Percentiles rank a stretch among this genome's conserved stretches.
Evolutionary conservation across 352 stramenopile species (phyloP).

Genomic region (Phytophthora hibernalis): DNA sequence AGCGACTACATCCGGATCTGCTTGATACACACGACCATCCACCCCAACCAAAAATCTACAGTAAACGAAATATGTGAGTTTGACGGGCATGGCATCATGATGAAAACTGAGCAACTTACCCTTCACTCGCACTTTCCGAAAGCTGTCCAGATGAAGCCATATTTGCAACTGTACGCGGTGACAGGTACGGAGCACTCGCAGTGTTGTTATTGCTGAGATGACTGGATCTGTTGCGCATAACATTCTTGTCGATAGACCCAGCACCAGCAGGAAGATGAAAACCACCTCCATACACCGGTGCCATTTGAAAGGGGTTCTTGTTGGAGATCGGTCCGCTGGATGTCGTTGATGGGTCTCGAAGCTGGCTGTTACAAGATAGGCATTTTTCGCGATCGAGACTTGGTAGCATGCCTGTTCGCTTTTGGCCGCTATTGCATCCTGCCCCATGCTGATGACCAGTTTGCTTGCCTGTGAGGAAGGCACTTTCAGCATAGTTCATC

Average conservation of each 20-base stretch:
- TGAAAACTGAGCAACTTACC: conserved; percentile 32
- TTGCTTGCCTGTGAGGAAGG: conserved; percentile 81
- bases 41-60: conserved; percentile 79
- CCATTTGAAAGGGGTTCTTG: conserved; percentile 76
- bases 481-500: conserved; percentile 69
- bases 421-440: conserved; percentile 34
- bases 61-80: conserved; percentile 18
- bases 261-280: conserved; percentile 59
- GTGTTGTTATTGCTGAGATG: conserved; percentile 56
- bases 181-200: conserved; percentile 46
- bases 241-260: conserved; percentile 48
- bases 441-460: conserved; percentile 52
- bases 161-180: conserved; percentile 30
- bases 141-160: conserved; percentile 41
- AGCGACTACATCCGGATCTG: conserved; percentile 66
- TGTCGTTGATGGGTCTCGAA: conserved; percentile 48
- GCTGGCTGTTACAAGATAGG: conserved; percentile 77
- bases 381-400: conserved; percentile 84
- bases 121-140: conserved; percentile 72
- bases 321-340: conserved; percentile 41
- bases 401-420: conserved; percentile 63
- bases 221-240: conserved; percentile 37
- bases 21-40: conserved; percentile 87
- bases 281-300: conserved; percentile 71
- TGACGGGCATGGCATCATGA: neutral